These are phyloP conservation scores for Trichodelitschia bisporula DNA, from an alignment of 495 filamentous ascomycete species.

Conservation along the genomic window DNA sequence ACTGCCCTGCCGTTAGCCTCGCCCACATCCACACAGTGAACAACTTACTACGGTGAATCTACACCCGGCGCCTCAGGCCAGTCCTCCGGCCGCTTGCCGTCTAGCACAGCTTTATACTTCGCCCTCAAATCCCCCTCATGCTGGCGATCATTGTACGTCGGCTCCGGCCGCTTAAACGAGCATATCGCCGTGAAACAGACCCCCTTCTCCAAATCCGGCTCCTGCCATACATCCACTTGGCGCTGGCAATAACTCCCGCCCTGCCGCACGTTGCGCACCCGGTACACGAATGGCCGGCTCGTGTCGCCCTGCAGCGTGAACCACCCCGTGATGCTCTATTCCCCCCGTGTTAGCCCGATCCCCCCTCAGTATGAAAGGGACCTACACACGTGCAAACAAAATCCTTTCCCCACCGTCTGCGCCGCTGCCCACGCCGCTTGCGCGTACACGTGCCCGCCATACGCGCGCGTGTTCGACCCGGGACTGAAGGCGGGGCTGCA, in stretches of 20 bases:
- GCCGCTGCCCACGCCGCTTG: slow-evolving; percentile 1
- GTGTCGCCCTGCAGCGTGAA: neutral
- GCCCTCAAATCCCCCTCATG: neutral
- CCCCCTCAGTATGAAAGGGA: neutral
- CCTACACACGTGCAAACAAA: neutral
- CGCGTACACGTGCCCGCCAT: neutral
- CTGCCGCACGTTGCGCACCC: neutral
- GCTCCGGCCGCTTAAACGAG: slow-evolving; percentile 1
- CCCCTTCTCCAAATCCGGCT: neutral
- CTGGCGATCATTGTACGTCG: neutral
- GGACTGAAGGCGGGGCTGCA: too few species aligned
- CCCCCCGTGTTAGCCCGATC: too few species aligned
- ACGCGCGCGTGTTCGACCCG: neutral
- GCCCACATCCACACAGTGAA: too few species aligned
- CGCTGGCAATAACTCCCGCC: slow-evolving; percentile 1
- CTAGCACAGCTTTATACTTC: neutral
- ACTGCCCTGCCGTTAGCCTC: too few species aligned
- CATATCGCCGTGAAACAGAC: neutral
- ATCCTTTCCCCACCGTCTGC: slow-evolving; percentile 1
- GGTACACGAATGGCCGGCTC: neutral
- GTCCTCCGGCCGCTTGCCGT: neutral
- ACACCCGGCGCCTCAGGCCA: neutral
- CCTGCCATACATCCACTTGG: neutral
- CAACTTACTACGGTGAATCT: neutral
- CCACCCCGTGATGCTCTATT: neutral